These are phyloP conservation scores for Rostrohypoxylon terebratum DNA, from an alignment of 495 filamentous ascomycete species.

Conservation along the genomic window DNA sequence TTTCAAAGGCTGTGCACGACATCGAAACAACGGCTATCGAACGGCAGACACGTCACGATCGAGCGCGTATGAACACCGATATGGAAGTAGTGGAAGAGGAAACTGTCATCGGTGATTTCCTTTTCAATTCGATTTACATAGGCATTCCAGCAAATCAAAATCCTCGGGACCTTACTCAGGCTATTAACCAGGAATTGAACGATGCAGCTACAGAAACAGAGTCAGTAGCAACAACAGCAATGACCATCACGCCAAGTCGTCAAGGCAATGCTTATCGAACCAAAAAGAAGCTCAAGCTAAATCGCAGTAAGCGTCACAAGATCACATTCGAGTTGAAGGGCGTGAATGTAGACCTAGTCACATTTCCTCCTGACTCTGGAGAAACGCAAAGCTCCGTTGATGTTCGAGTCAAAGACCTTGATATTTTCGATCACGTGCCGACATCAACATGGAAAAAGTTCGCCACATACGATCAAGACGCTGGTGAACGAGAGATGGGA, in stretches of 20 bases:
- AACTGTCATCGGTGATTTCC: constrained; percentile 89
- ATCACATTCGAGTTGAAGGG: constrained; percentile 94
- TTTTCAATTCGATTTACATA: constrained; percentile 99
- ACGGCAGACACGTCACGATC: constrained; percentile 64
- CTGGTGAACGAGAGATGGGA: constrained; percentile 82
- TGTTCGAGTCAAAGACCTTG: constrained; percentile 81
- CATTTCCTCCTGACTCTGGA: constrained; percentile 79
- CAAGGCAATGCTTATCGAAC: constrained; percentile 57
- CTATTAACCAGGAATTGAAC: constrained; percentile 88
- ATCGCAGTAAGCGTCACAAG: constrained; percentile 90
- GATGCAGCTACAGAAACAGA: constrained; percentile 90
- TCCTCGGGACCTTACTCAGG: constrained; percentile 78
- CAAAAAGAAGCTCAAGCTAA: constrained; percentile 75
- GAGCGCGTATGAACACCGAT: constrained; percentile 59
- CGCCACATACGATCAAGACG: constrained; percentile 90
- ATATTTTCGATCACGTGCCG: constrained; percentile 93
- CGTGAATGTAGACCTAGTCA: constrained; percentile 83
- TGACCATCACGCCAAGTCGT: constrained; percentile 70
- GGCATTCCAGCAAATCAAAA: constrained; percentile 89
- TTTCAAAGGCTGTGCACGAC: constrained; percentile 85
- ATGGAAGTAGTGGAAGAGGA: constrained; percentile 78
- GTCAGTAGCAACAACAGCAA: constrained; percentile 79
- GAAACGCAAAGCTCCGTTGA: constrained; percentile 91
- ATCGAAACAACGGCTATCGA: constrained; percentile 86
- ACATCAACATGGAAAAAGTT: constrained; percentile 99